Base-by-base conservation (phyloP, 257 asterid genomes). In the Nemophila menziesii region DNA sequence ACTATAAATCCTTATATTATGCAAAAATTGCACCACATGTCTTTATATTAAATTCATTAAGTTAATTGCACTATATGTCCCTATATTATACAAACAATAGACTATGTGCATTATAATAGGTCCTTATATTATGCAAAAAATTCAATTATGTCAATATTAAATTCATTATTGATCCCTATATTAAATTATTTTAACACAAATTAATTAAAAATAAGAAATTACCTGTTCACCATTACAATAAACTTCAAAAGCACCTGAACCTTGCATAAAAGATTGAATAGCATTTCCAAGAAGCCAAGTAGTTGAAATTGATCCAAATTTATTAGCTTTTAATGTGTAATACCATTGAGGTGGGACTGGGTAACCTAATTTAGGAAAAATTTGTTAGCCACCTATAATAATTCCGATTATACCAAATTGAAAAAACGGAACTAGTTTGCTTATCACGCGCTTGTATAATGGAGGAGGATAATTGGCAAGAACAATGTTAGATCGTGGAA, bases 391-490 rank as follows among this genome's bases (percentile, higher is more conserved):
- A 0, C 71, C 93, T 63, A 79, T 65, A 55, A 89, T 67, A 36
- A 84, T 61, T 23, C 87, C 82, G 44, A 89, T 68, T 49, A 81
- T 66, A 12, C 98, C 90, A 68, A 89, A 70, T 55, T 89, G 98
- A 52, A 73, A 55, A 20, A 89, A 43, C 1, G 98, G 94, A 12
- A 89, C 92, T 38, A 89, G 43, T 67, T 89, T 84, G 67, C 94
- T 75, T 69, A 89, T 52, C 64, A 77, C 48, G 48, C 94, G 98
- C 57, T 89, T 89, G 4, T 93, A 95, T 33, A 84, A 68, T 50
- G 95, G 76, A 23, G 98, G 80, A 38, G 98, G 98, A 61, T 76
- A 89, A 66, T 89, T 89, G 40, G 83, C 95, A 49, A 84, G 94
- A 49, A 57, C 76, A 38, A 89, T 92, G 52, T 66, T 61, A 70